phyloP scores from a whole-genome alignment of 2,329 filamentous ascomycete genomes.

The Penicillium janthinellum region DNA sequence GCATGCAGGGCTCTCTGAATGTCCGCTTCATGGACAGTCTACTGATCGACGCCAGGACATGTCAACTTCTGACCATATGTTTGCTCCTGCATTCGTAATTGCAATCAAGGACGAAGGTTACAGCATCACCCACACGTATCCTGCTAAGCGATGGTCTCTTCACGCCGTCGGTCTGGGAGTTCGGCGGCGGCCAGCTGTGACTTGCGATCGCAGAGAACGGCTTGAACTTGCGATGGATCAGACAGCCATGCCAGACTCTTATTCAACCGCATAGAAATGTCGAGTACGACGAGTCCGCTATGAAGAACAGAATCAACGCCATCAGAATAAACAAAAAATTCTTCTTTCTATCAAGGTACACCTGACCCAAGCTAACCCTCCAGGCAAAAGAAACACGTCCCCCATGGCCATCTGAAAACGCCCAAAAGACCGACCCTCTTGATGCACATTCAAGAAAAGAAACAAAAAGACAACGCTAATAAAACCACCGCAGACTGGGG shows the following conservation, averaged over 20 bases:
- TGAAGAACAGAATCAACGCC: background rate
- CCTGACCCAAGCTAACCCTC: conserved; percentile 3
- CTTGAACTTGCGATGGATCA: background rate
- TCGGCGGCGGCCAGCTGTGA: background rate
- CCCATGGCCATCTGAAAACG: conserved; percentile 24
- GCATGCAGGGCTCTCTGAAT: background rate
- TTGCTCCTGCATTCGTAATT: background rate
- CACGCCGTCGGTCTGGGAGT: no score
- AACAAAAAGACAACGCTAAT: conserved; percentile 6
- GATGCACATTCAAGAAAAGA: conserved; percentile 19
- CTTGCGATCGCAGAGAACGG: background rate
- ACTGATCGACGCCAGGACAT: background rate
- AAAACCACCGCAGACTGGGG: background rate
- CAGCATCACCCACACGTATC: no score
- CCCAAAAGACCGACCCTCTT: conserved; percentile 22
- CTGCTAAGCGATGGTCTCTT: no score
- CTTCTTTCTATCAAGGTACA: conserved; percentile 25
- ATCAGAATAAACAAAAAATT: background rate
- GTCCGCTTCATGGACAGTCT: background rate
- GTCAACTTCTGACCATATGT: background rate
- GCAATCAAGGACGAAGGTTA: no score
- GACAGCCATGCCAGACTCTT: background rate
- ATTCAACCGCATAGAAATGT: background rate
- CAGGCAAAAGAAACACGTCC: conserved; percentile 12
- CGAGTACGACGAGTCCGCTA: no score